phyloP scores from a whole-genome alignment of 2,329 filamentous ascomycete genomes.

The Fragosphaeria purpurea region DNA sequence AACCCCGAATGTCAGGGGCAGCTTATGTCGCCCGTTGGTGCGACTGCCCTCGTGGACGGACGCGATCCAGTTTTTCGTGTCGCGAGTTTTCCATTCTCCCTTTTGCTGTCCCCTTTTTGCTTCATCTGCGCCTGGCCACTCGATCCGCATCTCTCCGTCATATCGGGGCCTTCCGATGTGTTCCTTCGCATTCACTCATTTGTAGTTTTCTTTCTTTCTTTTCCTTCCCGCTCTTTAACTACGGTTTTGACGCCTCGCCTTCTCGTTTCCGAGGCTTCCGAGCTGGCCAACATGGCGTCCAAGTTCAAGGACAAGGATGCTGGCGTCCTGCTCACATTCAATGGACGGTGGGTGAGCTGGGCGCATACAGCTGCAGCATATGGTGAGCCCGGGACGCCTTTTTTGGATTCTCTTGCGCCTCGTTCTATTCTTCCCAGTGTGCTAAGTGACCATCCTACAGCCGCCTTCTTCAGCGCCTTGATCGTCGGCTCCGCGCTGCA shows the following conservation, averaged over 20 bases:
- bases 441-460: constrained; percentile 27
- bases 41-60: too few species aligned
- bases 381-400: constrained; percentile 35
- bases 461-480: constrained; percentile 78
- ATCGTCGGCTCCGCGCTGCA: constrained; percentile 73
- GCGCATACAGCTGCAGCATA: constrained; percentile 78
- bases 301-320: constrained; percentile 57
- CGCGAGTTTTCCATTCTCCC: background rate
- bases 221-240: background rate
- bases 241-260: background rate
- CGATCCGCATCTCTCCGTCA: too few species aligned
- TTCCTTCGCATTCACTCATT: background rate
- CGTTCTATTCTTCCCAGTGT: background rate
- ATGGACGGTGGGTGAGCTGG: constrained; percentile 85
- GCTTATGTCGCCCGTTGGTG: too few species aligned
- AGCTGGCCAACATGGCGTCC: constrained; percentile 8
- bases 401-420: background rate
- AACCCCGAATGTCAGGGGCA: too few species aligned
- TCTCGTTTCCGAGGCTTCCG: background rate
- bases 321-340: constrained; percentile 55
- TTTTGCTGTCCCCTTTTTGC: background rate
- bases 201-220: background rate
- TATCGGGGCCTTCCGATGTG: too few species aligned
- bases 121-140: too few species aligned
- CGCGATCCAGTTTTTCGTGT: background rate